A percentile compares a stretch with the other conserved stretches of the same genome.
phyloP scores from a whole-genome alignment of 345 rosid genomes.

The Syzygium grande region DNA sequence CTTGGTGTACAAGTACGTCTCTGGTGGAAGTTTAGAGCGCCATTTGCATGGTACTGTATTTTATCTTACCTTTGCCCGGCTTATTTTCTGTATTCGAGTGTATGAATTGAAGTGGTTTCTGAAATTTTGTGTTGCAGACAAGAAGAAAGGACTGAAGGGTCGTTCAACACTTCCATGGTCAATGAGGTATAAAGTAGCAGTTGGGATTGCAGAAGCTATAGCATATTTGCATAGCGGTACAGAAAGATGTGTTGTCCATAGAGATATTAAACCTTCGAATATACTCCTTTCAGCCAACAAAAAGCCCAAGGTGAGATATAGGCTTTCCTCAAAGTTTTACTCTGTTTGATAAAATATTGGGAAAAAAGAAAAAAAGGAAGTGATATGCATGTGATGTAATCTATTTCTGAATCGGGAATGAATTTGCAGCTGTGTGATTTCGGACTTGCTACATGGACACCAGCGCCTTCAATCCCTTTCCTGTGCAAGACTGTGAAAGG shows the following conservation, averaged over 20 bases:
- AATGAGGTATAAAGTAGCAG: conserved; percentile 69
- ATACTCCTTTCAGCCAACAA: conserved; percentile 89
- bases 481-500: conserved; percentile 98
- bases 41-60: conserved; percentile 63
- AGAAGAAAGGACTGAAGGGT: conserved; percentile 41
- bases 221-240: conserved; percentile 78
- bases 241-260: conserved; percentile 83
- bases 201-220: conserved; percentile 78
- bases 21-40: conserved; percentile 84
- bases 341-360: background rate
- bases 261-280: conserved; percentile 93
- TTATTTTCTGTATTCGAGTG: background rate
- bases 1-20: conserved; percentile 86
- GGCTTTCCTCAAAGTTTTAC: background rate
- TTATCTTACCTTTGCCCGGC: background rate
- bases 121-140: conserved; percentile 30
- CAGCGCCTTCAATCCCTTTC: conserved; percentile 83
- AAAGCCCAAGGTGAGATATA: conserved; percentile 51
- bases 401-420: background rate
- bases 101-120: background rate
- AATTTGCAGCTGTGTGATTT: conserved; percentile 79
- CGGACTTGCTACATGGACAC: conserved; percentile 92
- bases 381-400: background rate
- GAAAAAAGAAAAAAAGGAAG: background rate
- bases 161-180: conserved; percentile 51